Conservation (phyloP, 495 filamentous ascomycete species). For the Penicillium chermesinum region DNA sequence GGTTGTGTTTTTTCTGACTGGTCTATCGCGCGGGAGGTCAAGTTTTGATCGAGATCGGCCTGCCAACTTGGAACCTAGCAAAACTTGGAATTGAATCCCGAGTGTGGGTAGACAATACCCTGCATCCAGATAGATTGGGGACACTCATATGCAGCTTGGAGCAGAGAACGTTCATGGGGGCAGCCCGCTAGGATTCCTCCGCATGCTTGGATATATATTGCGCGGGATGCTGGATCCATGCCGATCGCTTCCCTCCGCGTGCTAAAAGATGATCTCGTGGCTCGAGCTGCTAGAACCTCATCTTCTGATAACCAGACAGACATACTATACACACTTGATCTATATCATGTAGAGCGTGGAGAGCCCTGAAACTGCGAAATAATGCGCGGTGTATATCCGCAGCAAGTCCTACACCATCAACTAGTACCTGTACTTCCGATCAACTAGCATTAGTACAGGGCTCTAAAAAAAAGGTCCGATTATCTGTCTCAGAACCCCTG, state of each 20-base stretch:
- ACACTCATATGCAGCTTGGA: no score
- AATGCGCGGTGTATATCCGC: neutral
- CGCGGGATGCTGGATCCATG: neutral
- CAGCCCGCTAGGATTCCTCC: neutral
- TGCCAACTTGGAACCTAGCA: no score
- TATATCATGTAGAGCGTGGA: neutral
- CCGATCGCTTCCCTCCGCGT: neutral
- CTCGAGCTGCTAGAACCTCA: neutral
- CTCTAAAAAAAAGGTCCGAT: conserved; percentile 1
- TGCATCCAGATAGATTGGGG: no score
- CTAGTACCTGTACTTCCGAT: neutral
- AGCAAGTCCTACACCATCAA: neutral
- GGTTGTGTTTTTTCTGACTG: no score
- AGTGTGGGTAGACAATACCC: no score
- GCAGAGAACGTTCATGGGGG: no score
- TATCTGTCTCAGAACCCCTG: conserved; percentile 22
- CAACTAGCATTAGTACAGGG: neutral
- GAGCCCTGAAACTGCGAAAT: neutral
- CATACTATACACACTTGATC: neutral
- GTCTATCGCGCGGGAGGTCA: no score
- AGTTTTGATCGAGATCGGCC: no score
- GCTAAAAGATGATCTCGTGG: neutral
- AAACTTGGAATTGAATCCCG: no score
- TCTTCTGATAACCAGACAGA: neutral
- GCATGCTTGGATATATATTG: neutral